phyloP scores from a whole-genome alignment of 2,329 filamentous ascomycete genomes.

The Cadophora malorum region DNA sequence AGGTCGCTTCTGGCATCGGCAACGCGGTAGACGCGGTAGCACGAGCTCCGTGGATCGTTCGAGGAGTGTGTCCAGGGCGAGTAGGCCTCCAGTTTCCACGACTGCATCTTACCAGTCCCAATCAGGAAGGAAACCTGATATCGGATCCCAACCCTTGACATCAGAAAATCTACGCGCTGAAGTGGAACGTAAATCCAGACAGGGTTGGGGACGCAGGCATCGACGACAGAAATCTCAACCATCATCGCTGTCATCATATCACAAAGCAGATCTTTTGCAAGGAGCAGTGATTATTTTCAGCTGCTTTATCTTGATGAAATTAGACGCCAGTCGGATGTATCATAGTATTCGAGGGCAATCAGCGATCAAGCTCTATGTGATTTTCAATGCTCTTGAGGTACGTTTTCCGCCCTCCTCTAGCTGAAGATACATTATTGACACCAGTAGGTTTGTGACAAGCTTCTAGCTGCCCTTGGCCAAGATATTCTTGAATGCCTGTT shows the following conservation, averaged over 20 bases:
- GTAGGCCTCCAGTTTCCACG: constrained; percentile 38
- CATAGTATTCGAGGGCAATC: constrained; percentile 96
- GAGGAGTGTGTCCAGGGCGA: constrained; percentile 40
- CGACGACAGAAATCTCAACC: constrained; percentile 83
- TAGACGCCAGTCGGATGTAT: constrained; percentile 97
- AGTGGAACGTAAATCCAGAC: constrained; percentile 40
- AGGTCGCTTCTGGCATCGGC: constrained; percentile 74
- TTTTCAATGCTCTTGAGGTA: constrained; percentile 95
- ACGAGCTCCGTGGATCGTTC: constrained; percentile 38
- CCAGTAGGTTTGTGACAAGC: constrained; percentile 84
- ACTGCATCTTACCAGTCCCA: constrained; percentile 39
- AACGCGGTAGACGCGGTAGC: constrained; percentile 55
- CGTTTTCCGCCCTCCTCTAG: constrained; percentile 21
- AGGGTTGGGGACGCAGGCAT: constrained; percentile 55
- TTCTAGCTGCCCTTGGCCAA: constrained; percentile 90
- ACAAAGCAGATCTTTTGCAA: constrained; percentile 95
- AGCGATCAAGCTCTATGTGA: constrained; percentile 97
- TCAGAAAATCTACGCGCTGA: constrained; percentile 36
- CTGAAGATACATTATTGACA: constrained; percentile 58
- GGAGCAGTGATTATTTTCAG: constrained; percentile 87
- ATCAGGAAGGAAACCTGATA: constrained; percentile 32
- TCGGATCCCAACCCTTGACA: constrained; percentile 23
- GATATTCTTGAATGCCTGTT: constrained; percentile 97
- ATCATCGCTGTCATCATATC: constrained; percentile 81
- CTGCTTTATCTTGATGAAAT: constrained; percentile 82